A percentile compares a stretch with the other conserved stretches of the same genome.
phyloP scores from a whole-genome alignment of 2,329 filamentous ascomycete genomes.

The Cladosporium halotolerans region DNA sequence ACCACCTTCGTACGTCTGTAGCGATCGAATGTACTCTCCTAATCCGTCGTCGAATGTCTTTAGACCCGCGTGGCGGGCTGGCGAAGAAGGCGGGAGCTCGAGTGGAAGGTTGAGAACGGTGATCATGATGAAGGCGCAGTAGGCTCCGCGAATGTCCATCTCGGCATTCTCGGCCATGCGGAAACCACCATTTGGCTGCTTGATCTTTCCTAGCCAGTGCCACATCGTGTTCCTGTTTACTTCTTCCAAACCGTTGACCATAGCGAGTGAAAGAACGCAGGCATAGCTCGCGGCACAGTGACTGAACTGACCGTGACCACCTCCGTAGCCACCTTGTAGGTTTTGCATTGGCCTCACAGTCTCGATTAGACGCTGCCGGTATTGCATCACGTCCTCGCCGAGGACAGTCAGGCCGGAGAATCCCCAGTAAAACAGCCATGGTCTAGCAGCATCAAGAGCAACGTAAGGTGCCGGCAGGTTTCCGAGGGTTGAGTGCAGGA shows the following conservation, averaged over 20 bases:
- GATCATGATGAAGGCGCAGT: conserved; percentile 81
- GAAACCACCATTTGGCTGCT: conserved; percentile 86
- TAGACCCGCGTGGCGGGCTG: conserved; percentile 57
- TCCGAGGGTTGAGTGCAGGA: conserved; percentile 51
- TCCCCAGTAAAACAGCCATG: conserved; percentile 94
- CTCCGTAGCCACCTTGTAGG: conserved; percentile 76
- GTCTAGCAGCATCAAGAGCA: conserved; percentile 75
- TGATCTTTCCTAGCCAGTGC: conserved; percentile 81
- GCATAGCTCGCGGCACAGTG: conserved; percentile 90
- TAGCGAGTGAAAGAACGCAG: conserved; percentile 67
- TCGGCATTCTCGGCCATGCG: conserved; percentile 80
- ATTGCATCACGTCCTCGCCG: conserved; percentile 63
- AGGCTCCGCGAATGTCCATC: conserved; percentile 89
- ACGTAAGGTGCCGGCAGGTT: conserved; percentile 65
- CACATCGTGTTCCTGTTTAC: conserved; percentile 82
- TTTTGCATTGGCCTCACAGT: conserved; percentile 83
- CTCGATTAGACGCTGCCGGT: conserved; percentile 57
- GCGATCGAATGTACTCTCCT: conserved; percentile 71
- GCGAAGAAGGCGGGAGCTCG: conserved; percentile 66
- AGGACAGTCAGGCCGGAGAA: conserved; percentile 68
- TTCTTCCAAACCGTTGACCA: conserved; percentile 69
- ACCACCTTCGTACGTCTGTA: conserved; percentile 94
- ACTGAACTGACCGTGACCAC: conserved; percentile 82
- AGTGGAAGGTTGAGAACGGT: conserved; percentile 78
- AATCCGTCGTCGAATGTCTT: conserved; percentile 65